phyloP scores from a whole-genome alignment of 257 asterid species.

The Misopates orontium region DNA sequence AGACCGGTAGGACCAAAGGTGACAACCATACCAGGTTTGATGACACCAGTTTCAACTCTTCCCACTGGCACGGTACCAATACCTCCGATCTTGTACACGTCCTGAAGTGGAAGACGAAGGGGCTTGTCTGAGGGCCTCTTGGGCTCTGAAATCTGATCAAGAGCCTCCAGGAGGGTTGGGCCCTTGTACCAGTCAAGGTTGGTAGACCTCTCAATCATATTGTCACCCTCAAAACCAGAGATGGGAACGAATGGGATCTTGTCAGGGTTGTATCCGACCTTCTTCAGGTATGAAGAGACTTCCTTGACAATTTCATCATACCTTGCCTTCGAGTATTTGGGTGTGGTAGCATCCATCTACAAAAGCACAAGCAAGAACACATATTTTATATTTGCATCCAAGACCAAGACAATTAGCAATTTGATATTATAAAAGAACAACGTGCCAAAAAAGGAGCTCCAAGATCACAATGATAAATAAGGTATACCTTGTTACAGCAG shows the following conservation, averaged over 20 bases:
- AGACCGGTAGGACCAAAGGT: conserved; percentile 74
- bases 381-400: neutral
- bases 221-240: conserved; percentile 72
- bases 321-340: conserved; percentile 77
- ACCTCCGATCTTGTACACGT: conserved; percentile 85
- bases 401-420: neutral
- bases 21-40: conserved; percentile 73
- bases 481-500: conserved; percentile 64
- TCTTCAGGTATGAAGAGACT: conserved; percentile 77
- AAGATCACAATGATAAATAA: neutral
- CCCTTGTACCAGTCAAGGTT: conserved; percentile 91
- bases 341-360: conserved; percentile 88
- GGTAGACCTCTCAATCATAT: conserved; percentile 78
- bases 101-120: conserved; percentile 86
- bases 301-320: conserved; percentile 77
- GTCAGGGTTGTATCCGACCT: conserved; percentile 83
- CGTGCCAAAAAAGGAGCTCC: too few relatives aligned
- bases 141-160: conserved; percentile 60
- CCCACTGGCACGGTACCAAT: conserved; percentile 87
- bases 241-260: conserved; percentile 68
- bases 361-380: neutral
- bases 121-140: conserved; percentile 89
- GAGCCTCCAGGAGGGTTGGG: conserved; percentile 80
- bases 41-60: conserved; percentile 65
- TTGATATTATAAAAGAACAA: neutral